Base-by-base conservation (phyloP, 2,329 filamentous ascomycete species). In the Colletotrichum liriopes region DNA sequence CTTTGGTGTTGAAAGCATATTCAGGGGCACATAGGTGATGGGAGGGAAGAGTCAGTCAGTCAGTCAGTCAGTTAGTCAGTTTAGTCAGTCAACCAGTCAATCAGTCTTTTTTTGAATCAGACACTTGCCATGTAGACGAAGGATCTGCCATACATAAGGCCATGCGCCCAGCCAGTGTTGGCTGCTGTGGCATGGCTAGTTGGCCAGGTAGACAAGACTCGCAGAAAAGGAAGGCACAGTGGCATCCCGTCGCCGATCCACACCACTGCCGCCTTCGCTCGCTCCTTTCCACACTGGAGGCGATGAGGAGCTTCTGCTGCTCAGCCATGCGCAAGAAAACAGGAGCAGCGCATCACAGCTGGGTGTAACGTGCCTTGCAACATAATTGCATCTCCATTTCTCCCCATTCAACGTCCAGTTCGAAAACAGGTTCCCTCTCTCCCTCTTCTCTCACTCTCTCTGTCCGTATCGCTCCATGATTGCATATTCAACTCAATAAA, bases 361-460 rank as follows among this genome's bases (percentile, higher is more conserved):
- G 49, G 26, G 61, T 64, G 61, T 55, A 64, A 64, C 61, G 61
- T 64, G 49, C 49, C 61, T 51, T 64, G 61, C 26, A 43, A 41
- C 55, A 18, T 59, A 41, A 49, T 54, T n/a, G 35, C 37, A 64
- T 41, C 60, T 54, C 61, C n/a, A n/a, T n/a, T 23, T 35, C 14
- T 41, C 23, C 23, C 23, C 35, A 23, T 47, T 32, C 61, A 43
- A 29, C 35, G 26, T 26, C 26, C 49, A 54, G 7, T 23, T 45
- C 26, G 23, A 23, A 43, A 45, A 43, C 61, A n/a, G 14, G 11
- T 26, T 26, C 32, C 41, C 20, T 26, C 20, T 41, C 26, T 29
- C 26, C 11, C 9, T 32, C 49, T 51, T 41, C 14, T 29, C 26
- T 8, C 9, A 20, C 26, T 51, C 12, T 49, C 9, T 12, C 23